A percentile compares a stretch with the other conserved stretches of the same genome.
Conservation (phyloP, 208 protist genomes). For the Endotrypanum monterogeii region DNA sequence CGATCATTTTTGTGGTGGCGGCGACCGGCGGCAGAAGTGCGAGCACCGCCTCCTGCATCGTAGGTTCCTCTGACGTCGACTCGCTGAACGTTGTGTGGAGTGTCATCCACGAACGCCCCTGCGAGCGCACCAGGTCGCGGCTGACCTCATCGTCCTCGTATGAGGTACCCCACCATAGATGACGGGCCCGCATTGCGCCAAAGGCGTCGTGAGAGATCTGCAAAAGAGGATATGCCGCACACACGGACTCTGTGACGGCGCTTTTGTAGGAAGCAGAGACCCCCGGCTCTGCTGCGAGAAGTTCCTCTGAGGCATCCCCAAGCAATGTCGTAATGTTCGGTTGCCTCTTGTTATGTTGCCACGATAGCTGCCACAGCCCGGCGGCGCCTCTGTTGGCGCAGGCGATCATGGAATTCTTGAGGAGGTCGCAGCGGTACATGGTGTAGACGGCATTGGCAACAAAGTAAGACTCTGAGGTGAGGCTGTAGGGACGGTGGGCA, state of each 20-base stretch:
- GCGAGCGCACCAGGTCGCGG: constrained; percentile 24
- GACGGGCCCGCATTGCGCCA: constrained; percentile 20
- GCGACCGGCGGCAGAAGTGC: constrained; percentile 57
- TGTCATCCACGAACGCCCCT: constrained; percentile 44
- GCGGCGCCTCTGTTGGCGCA: background rate
- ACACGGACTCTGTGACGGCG: constrained; percentile 4
- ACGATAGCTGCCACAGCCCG: constrained; percentile 32
- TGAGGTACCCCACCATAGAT: constrained; percentile 37
- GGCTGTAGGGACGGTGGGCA: constrained; percentile 8
- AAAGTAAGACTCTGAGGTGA: constrained; percentile 21
- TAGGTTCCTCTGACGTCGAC: background rate
- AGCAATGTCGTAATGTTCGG: background rate
- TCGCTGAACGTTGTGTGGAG: constrained; percentile 2
- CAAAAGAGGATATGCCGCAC: constrained; percentile 18
- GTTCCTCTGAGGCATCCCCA: background rate
- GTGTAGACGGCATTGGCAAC: constrained; percentile 28
- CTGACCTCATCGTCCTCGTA: constrained; percentile 39
- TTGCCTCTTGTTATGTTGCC: background rate
- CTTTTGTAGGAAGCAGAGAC: background rate
- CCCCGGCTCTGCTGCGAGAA: constrained; percentile 1
- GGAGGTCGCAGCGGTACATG: constrained; percentile 25
- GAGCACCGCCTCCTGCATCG: constrained; percentile 48
- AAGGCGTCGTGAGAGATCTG: constrained; percentile 6
- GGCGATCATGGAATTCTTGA: background rate
- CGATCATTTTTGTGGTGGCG: constrained; percentile 30